Conservation (phyloP, 2,329 filamentous ascomycete genomes). For the Colletotrichum camelliae region DNA sequence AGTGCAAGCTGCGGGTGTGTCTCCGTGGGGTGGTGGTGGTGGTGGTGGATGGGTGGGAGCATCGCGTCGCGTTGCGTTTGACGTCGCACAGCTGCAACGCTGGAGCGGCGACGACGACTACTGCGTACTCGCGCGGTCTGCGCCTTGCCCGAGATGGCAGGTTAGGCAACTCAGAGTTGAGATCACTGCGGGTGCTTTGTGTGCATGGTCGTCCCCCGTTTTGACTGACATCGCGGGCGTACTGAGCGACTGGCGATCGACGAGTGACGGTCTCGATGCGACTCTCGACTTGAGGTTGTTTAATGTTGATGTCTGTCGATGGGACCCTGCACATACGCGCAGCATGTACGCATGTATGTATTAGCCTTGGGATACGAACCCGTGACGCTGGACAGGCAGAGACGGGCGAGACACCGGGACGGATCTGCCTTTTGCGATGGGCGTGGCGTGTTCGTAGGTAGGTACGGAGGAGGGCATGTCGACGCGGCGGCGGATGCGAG, state of each 20-base stretch:
- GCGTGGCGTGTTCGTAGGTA: no score
- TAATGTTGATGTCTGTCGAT: background rate
- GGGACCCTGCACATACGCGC: background rate
- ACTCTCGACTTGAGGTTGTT: background rate
- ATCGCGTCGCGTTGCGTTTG: constrained; percentile 6
- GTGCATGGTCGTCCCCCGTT: background rate
- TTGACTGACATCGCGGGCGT: background rate
- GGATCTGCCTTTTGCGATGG: background rate
- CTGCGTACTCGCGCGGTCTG: constrained; percentile 4
- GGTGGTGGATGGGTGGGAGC: constrained; percentile 3
- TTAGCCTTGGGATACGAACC: background rate
- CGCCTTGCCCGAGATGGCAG: background rate
- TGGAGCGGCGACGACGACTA: constrained; percentile 4
- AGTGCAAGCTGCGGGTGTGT: background rate
- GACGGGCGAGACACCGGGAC: background rate
- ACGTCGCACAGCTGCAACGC: constrained; percentile 9
- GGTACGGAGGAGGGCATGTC: background rate
- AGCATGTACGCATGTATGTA: background rate
- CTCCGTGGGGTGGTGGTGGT: background rate
- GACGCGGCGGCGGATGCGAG: background rate
- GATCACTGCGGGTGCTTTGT: background rate
- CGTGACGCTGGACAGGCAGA: background rate
- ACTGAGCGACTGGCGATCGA: background rate
- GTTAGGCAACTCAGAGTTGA: background rate
- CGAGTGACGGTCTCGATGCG: background rate